Conservation (phyloP, 1,284 basidiomycete species). For the Cryptococcus sp. region DNA sequence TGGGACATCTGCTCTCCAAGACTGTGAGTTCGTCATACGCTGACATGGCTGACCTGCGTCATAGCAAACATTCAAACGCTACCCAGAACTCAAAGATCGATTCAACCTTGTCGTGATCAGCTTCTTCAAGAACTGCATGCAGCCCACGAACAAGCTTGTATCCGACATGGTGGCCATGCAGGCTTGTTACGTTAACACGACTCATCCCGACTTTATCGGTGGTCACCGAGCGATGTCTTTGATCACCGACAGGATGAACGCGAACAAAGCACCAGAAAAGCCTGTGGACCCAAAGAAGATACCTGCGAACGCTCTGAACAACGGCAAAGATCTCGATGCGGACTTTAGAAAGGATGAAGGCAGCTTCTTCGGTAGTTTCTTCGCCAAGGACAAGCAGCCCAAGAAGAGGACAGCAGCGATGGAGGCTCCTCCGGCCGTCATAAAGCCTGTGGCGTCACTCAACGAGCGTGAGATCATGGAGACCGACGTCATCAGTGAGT, state of each 20-base stretch:
- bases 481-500: constrained; percentile 98
- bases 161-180: constrained; percentile 93
- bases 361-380: constrained; percentile 97
- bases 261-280: constrained; percentile 66
- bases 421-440: constrained; percentile 88
- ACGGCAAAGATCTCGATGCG: constrained; percentile 90
- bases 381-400: constrained; percentile 60
- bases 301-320: constrained; percentile 69
- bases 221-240: constrained; percentile 96
- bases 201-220: constrained; percentile 95
- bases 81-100: constrained; percentile 87
- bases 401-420: constrained; percentile 79
- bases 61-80: constrained; percentile 91
- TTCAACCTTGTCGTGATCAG: constrained; percentile 93
- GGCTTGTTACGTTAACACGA: constrained; percentile 98
- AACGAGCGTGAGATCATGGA: constrained; percentile 97
- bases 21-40: constrained; percentile 65
- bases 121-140: constrained; percentile 94
- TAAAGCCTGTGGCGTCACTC: constrained; percentile 88
- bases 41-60: constrained; percentile 3
- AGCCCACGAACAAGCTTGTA: constrained; percentile 91
- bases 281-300: constrained; percentile 72
- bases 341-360: constrained; percentile 83
- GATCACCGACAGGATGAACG: constrained; percentile 80
- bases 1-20: constrained; percentile 83